Conservation (phyloP, 139 green algal genomes). For the Tetratostichococcus sp. region DNA sequence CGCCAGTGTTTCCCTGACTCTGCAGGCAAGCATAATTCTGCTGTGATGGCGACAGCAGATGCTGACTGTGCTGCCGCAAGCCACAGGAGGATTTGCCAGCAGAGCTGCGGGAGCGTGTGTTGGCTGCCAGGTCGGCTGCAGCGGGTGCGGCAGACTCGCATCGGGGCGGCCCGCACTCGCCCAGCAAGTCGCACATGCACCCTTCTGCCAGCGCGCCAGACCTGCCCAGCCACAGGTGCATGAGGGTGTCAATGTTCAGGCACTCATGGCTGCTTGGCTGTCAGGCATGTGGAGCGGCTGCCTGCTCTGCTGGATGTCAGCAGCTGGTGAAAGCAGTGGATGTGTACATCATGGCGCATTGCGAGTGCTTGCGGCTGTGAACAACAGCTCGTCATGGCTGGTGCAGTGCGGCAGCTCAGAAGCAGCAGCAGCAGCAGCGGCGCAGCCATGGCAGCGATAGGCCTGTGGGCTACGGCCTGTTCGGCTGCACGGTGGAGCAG, state of each 20-base stretch:
- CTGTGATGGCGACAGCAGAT: too few species aligned
- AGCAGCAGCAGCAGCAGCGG: neutral
- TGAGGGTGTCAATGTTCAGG: too few species aligned
- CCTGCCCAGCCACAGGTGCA: neutral
- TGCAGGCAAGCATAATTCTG: too few species aligned
- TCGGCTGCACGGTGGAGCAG: constrained; percentile 21
- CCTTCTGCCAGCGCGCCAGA: neutral
- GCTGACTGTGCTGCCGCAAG: too few species aligned
- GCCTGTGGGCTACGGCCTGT: constrained; percentile 17
- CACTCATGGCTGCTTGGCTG: too few species aligned
- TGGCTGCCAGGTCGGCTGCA: neutral
- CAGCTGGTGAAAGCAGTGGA: too few species aligned
- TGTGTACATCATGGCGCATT: too few species aligned
- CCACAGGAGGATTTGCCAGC: neutral
- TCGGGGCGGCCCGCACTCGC: neutral
- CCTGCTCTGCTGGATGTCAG: too few species aligned
- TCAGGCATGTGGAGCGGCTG: too few species aligned
- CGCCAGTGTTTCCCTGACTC: too few species aligned
- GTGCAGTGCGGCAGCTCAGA: neutral
- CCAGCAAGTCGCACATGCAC: neutral
- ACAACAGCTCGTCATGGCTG: too few species aligned
- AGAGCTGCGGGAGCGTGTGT: neutral
- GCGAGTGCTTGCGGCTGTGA: too few species aligned
- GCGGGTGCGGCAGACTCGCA: neutral
- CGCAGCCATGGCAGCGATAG: constrained; percentile 11